These are phyloP conservation scores for Saitozyma sp. DNA, from an alignment of 768 basidiomycete species.

Conservation along the genomic window DNA sequence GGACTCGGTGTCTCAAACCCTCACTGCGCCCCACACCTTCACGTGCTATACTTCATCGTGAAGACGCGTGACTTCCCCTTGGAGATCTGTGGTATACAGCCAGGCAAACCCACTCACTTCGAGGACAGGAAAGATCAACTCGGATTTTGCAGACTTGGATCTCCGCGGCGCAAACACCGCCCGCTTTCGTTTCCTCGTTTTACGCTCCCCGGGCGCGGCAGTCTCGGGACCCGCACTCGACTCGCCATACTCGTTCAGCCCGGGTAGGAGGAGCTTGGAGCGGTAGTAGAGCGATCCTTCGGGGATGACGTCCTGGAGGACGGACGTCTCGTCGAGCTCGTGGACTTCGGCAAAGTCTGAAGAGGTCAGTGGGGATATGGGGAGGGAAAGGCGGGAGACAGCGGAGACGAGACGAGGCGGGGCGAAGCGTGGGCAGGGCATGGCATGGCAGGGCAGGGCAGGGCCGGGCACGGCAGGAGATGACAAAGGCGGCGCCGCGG, in stretches of 20 bases:
- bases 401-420: no score
- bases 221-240: no score
- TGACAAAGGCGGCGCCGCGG: no score
- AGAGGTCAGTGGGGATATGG: no score
- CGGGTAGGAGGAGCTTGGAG: slow-evolving; percentile 5
- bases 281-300: slow-evolving; percentile 14
- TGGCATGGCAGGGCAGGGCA: background rate
- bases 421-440: no score
- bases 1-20: no score
- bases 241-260: background rate
- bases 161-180: background rate
- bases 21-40: no score
- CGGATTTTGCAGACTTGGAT: background rate
- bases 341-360: slow-evolving; percentile 19
- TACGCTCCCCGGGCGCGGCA: background rate
- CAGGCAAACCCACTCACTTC: background rate
- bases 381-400: no score
- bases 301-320: slow-evolving; percentile 18
- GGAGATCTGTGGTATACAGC: no score
- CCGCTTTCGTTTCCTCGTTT: background rate
- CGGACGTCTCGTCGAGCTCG: slow-evolving; percentile 24
- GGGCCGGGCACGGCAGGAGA: background rate
- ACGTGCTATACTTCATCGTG: no score
- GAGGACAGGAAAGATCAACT: background rate
- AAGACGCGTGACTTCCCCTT: no score